Conservation (phyloP, 1,284 basidiomycete genomes). For the Singerocomus inundabilis region DNA sequence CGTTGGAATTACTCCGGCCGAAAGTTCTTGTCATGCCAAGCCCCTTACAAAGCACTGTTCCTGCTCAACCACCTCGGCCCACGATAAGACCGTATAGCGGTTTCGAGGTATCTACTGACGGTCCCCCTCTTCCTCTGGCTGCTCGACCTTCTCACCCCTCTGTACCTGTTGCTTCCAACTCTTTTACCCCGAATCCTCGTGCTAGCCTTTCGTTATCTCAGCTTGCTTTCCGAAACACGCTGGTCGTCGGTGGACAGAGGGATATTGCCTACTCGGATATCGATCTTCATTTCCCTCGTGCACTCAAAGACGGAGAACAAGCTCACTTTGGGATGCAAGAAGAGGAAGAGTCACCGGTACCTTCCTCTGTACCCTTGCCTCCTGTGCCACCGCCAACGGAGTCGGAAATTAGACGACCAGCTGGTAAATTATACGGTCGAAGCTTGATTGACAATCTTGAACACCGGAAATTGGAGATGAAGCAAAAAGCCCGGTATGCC, state of each 20-base stretch:
- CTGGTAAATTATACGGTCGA: constrained; percentile 76
- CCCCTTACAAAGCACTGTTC: constrained; percentile 58
- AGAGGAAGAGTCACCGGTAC: constrained; percentile 40
- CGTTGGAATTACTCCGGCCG: constrained; percentile 71
- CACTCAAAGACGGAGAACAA: constrained; percentile 71
- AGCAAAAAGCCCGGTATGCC: constrained; percentile 67
- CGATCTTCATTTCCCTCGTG: constrained; percentile 57
- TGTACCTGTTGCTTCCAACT: constrained; percentile 56
- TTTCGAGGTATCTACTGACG: constrained; percentile 63
- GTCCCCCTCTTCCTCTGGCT: constrained; percentile 65
- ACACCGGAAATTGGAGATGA: constrained; percentile 70
- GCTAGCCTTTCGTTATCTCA: constrained; percentile 70
- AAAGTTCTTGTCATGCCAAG: constrained; percentile 86
- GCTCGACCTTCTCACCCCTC: constrained; percentile 53
- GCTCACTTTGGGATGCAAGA: constrained; percentile 47
- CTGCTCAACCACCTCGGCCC: constrained; percentile 33
- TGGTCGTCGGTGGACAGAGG: constrained; percentile 63
- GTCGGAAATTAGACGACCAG: constrained; percentile 43
- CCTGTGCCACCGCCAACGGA: constrained; percentile 24
- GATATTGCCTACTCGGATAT: constrained; percentile 62
- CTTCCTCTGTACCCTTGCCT: constrained; percentile 37
- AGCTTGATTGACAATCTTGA: constrained; percentile 82
- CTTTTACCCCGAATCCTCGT: constrained; percentile 77
- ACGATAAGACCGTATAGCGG: constrained; percentile 46
- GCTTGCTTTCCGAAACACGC: constrained; percentile 74